Percentiles rank a stretch among this genome's conserved stretches.
Evolutionary conservation across 108 stramenopile species (phyloP).

Genomic region (Conticribra guillardii): DNA sequence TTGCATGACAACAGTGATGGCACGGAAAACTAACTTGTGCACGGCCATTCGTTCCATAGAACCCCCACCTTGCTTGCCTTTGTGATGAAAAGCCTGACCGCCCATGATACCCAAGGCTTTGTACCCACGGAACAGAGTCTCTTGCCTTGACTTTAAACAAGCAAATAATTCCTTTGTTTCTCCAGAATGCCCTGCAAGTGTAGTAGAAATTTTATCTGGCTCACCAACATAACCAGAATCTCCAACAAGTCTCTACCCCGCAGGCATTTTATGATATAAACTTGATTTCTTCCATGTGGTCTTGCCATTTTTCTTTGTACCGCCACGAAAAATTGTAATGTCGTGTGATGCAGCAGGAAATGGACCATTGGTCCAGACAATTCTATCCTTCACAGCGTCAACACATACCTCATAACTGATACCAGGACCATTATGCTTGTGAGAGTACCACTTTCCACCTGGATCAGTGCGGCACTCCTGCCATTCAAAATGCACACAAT

Average conservation of each 20-base stretch:
- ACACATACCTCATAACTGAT: slow-evolving; percentile 42
- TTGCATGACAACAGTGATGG: slow-evolving; percentile 39
- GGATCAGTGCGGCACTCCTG: slow-evolving; percentile 12
- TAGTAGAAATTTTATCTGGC: slow-evolving; percentile 12
- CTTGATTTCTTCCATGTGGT: neutral
- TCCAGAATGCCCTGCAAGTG: neutral
- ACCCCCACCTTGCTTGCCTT: slow-evolving; percentile 2
- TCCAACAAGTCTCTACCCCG: neutral
- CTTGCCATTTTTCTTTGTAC: slow-evolving; percentile 12
- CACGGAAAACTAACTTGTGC: slow-evolving; percentile 36
- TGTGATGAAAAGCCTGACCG: slow-evolving; percentile 6
- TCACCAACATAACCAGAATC: slow-evolving; percentile 15
- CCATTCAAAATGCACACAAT: slow-evolving; percentile 8
- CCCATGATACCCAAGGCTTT: slow-evolving; percentile 34
- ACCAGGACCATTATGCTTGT: slow-evolving; percentile 43
- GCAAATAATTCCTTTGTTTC: slow-evolving; percentile 16
- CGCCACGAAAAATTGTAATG: slow-evolving; percentile 32
- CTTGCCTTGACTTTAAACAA: slow-evolving; percentile 35
- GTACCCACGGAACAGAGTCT: slow-evolving; percentile 39
- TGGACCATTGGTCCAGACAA: slow-evolving; percentile 58
- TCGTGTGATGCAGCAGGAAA: slow-evolving; percentile 42
- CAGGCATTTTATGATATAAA: slow-evolving; percentile 3
- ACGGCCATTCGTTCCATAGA: slow-evolving; percentile 17
- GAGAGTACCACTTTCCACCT: slow-evolving; percentile 36
- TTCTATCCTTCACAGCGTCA: slow-evolving; percentile 14